Evolutionary conservation across 192 early-diverging fungal species (phyloP), one percentile per base, ranked within the genome.

Genomic region (Dispira parvispora): DNA sequence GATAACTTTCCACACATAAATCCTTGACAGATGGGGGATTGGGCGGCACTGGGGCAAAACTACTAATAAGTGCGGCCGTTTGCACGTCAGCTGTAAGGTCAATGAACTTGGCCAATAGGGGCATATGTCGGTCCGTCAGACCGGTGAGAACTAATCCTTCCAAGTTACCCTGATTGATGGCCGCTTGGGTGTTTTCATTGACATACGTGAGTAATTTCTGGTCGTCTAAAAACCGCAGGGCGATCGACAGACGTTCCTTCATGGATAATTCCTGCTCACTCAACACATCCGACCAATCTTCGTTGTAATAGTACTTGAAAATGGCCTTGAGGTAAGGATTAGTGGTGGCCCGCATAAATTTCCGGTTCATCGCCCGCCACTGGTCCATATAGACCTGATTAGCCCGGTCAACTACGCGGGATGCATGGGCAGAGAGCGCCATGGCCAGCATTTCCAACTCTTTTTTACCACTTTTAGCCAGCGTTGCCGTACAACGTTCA

Each of bases 81-180:
- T 99, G 96, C 53, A 94, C 80, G 66, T 99, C 96, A 1, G 87
- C 88, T 2, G 89, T 91, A 32, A 67, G 65, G 75, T 99, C 84
- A 11, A 97, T 76, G 66, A 88, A 92, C 42, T 74, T 72, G 57
- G 88, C 82, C 64, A 97, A 73, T 50, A 97, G 67, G 32, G 82
- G 76, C 11, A 92, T 72, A 3, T 88, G 86, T 9, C 69, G 65
- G 26, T 75, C 75, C 26, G 75, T 73, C 45, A 93, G 65, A 14
- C 96, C 96, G 8, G 92, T 94, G 27, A 97, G 65, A 43, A 90
- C 65, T 38, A 99, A 70, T 8, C 89, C 94, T 54, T 86, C 82
- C 27, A 96, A 71, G 61, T 89, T 77, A 5, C 96, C 96, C 14
- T 63, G 49, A 5, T 62, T 47, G 16, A 83, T 75, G n/a, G 85